Percentiles rank a stretch among this genome's conserved stretches.
Conservation (phyloP, 2,329 filamentous ascomycete species). For the Pseudopyricularia javanii region DNA sequence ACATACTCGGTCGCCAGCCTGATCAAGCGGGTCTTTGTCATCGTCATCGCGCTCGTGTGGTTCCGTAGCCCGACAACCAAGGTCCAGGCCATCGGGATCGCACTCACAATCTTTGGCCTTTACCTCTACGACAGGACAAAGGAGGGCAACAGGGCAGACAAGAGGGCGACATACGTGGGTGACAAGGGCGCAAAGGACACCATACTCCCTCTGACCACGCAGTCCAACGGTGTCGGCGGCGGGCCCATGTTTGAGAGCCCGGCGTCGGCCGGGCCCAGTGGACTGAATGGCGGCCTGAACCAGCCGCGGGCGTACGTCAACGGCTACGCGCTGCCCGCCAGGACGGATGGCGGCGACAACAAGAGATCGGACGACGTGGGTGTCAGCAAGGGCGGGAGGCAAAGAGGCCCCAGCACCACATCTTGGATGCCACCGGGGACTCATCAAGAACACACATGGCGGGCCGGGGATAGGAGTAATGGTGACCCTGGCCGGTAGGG, state of each 20-base stretch:
- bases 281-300: slow-evolving; percentile 2
- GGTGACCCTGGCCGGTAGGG: slow-evolving; percentile 3
- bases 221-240: slow-evolving; percentile 16
- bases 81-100: slow-evolving; percentile 74
- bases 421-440: slow-evolving; percentile 70
- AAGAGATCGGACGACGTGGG: slow-evolving; percentile 42
- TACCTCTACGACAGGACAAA: slow-evolving; percentile 93
- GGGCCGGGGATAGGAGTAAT: slow-evolving; percentile 20
- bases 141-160: slow-evolving; percentile 70
- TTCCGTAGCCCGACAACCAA: slow-evolving; percentile 81
- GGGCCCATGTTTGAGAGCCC: slow-evolving; percentile 25
- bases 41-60: slow-evolving; percentile 90
- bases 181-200: slow-evolving; percentile 30
- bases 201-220: slow-evolving; percentile 54
- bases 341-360: slow-evolving; percentile 26
- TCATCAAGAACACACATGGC: slow-evolving; percentile 78
- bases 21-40: slow-evolving; percentile 96
- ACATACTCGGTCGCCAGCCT: slow-evolving; percentile 94
- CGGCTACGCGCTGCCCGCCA: slow-evolving; percentile 25
- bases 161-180: slow-evolving; percentile 59
- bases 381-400: slow-evolving; percentile 17
- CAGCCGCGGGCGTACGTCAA: slow-evolving; percentile 29
- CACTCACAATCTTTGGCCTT: slow-evolving; percentile 77
- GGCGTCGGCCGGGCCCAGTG: slow-evolving; percentile 11
- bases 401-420: slow-evolving; percentile 32